phyloP scores from a whole-genome alignment of 805 yeast genomes.

The Candida nitratophila region DNA sequence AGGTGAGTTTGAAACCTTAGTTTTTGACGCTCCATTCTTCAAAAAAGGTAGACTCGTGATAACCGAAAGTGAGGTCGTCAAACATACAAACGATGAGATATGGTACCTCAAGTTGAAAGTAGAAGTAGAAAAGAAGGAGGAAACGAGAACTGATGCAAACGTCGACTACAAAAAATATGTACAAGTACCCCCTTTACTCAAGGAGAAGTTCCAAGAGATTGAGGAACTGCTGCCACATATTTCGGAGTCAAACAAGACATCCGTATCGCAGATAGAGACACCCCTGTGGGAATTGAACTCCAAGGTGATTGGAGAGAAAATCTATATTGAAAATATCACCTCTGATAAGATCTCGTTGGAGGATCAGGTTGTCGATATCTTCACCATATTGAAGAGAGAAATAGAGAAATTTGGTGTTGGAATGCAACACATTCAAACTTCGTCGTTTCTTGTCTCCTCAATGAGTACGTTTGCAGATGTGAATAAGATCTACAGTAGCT shows the following conservation, averaged over 20 bases:
- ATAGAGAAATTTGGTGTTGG: conserved; percentile 25
- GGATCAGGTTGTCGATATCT: conserved; percentile 43
- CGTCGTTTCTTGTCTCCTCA: conserved; percentile 52
- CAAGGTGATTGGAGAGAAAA: conserved; percentile 19
- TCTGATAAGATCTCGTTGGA: conserved; percentile 25
- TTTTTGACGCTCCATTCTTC: conserved; percentile 86
- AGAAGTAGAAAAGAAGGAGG: conserved; percentile 29
- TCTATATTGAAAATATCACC: conserved; percentile 39
- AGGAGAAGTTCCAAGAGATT: conserved; percentile 29
- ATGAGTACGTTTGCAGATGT: conserved; percentile 60
- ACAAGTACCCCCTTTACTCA: conserved; percentile 32
- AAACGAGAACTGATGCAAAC: conserved; percentile 8
- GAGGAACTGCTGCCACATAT: conserved; percentile 1
- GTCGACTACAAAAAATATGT: conserved; percentile 11
- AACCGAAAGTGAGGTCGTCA: conserved; percentile 29
- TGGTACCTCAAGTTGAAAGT: conserved; percentile 56
- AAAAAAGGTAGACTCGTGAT: conserved; percentile 41
- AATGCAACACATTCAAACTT: conserved; percentile 46
- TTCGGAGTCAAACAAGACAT: not conserved
- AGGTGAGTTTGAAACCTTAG: conserved; percentile 94
- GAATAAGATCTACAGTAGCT: conserved; percentile 51
- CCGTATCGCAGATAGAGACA: not conserved
- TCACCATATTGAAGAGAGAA: conserved; percentile 32
- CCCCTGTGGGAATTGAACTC: conserved; percentile 8
- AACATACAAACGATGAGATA: conserved; percentile 60